Base-by-base conservation (phyloP, 176 grass and related monocot species). In the Oryza nivara region DNA sequence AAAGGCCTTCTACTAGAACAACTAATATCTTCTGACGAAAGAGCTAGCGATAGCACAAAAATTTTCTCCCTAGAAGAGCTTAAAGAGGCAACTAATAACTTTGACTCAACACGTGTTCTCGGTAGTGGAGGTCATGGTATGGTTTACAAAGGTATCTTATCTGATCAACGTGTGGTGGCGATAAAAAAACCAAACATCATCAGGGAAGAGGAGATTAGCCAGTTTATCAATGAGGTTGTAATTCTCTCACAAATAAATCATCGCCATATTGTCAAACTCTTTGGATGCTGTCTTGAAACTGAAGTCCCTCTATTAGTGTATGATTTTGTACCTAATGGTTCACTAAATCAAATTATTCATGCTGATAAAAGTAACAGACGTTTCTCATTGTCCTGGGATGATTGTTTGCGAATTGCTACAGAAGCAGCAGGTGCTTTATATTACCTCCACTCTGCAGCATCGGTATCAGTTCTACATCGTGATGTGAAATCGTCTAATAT, bases 401-500 rank as follows among this genome's bases (percentile, higher is more conserved):
- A 47, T 32, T 73, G 83, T 15, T 11, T 85, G 19, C 67, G 82
- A 8, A 69, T 84, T 11, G 72, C 72, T 0, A 47, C 6, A 54
- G 49, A 54, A 54, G 49, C 83, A 0, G 73, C 47, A n/a, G 32
- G 49, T 20, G 36, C 36, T 38, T 38, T 38, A 5, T 38, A 0
- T 38, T 38, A 38, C 36, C 36, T 38, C 36, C 36, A 85, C 46
- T 60, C 63, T 12, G 64, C 74, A 4, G 23, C 83, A 26, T 20
- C 69, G 9, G 12, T 85, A 26, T 73, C 83, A 13, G 25, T 85
- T 32, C 58, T 85, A 10, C 83, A 85, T 30, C 75, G 83, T 32
- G 83, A 85, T 25, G 73, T 85, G 11, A 85, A 85, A 30, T 85
- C 83, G 1, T 77, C 35, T 30, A 85, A 16, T 44, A 73, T 64